Evolutionary conservation across 1,284 basidiomycete species (phyloP), one percentile per base, ranked within the genome.

Genomic region (Microbotryum violaceum): DNA sequence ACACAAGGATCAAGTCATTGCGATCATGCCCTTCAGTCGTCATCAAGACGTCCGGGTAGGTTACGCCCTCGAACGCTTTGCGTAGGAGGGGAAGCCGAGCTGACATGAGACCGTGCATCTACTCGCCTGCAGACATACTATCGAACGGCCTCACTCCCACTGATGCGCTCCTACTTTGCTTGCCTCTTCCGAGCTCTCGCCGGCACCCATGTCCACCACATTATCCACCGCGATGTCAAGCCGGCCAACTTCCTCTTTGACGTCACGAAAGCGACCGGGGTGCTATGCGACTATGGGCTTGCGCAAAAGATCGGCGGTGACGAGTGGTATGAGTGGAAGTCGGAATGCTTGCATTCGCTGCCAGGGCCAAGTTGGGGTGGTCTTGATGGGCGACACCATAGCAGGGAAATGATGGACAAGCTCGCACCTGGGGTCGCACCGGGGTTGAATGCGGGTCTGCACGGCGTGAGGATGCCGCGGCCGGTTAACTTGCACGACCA

Each of bases 231-330:
- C 45, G 94, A 98, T 75, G 90, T 98, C 71, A 98, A 98, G 74
- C 96, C 94, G 20, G 94, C 94, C 64, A 98, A 98, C 76, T 98
- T 98, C 73, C 81, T 98, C 42, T 98, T 89, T 75, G 90, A 98
- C 75, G 86, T 90, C 37, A 82, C 82, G 50, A 87, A 85, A 5
- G 87, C 88, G 2, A 79, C 85, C 7, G 94, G 96, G 12, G 89
- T 89, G 0, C 78, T 99, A 10, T 94, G 91, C 69, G 94, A 98
- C 76, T 97, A 97, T 76, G 94, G 94, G 25, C 81, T 99, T 3
- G 92, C 92, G 9, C 90, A 89, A 48, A 63, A 64, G 31, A 69
- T 73, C 18, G 68, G 68, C 14, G 68, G 66, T 8, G 66, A 69
- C 54, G 67, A 69, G 27, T 65, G 60, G 51, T 66, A 51, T 31